Conservation (phyloP, 2,329 filamentous ascomycete genomes). For the Alternaria arborescens region DNA sequence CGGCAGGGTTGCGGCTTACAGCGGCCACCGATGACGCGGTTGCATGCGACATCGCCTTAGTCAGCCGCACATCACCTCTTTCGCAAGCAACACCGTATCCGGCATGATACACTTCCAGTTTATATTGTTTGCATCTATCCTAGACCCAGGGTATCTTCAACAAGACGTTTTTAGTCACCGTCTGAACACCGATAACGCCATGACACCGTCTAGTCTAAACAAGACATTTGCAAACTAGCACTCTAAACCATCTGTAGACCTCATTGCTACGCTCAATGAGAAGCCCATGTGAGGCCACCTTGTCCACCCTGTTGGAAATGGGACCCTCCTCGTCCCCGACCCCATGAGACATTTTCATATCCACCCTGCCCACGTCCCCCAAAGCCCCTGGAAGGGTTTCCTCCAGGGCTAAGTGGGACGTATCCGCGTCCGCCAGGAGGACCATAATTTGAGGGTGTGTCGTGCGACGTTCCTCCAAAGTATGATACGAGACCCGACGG, state of each 20-base stretch:
- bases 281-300: not conserved
- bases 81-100: slow-evolving; percentile 9
- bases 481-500: not conserved
- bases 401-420: not conserved
- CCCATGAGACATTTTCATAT: not conserved
- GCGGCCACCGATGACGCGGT: slow-evolving; percentile 12
- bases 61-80: slow-evolving; percentile 6
- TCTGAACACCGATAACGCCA: not conserved
- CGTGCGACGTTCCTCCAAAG: not conserved
- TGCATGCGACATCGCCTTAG: slow-evolving; percentile 2
- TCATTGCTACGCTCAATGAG: not conserved
- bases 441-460: not conserved
- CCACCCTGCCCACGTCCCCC: not conserved
- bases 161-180: not conserved
- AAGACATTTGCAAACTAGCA: not conserved
- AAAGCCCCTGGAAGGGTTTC: not conserved
- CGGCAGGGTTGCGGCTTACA: slow-evolving; percentile 4
- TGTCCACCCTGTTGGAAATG: not conserved
- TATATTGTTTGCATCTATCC: not conserved
- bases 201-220: not conserved
- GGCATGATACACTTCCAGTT: not conserved
- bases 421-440: not conserved
- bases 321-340: not conserved
- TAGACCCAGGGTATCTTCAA: slow-evolving; percentile 1
- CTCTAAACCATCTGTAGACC: not conserved